A percentile compares a stretch with the other conserved stretches of the same genome.
phyloP scores from a whole-genome alignment of 257 asterid species.

The Ajuga chamaepitys region DNA sequence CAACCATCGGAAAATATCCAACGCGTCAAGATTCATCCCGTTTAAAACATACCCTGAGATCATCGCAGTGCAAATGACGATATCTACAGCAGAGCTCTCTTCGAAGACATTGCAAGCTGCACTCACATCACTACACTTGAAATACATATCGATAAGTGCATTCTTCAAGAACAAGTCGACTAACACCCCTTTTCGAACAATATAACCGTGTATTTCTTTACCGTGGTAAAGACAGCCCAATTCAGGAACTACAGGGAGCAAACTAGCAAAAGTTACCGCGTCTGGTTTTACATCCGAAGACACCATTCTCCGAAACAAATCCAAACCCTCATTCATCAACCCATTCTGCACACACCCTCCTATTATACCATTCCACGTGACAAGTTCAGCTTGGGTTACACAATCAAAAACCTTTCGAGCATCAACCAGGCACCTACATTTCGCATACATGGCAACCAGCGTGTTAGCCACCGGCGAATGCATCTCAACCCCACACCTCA shows the following conservation, averaged over 20 bases:
- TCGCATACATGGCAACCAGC: slow-evolving; percentile 63
- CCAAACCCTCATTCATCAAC: slow-evolving; percentile 43
- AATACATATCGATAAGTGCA: slow-evolving; percentile 74
- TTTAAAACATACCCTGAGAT: slow-evolving; percentile 74
- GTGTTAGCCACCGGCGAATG: slow-evolving; percentile 63
- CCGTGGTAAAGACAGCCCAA: slow-evolving; percentile 33
- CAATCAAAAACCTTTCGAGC: slow-evolving; percentile 58
- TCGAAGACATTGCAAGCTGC: slow-evolving; percentile 53
- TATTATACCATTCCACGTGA: slow-evolving; percentile 81
- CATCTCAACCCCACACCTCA: slow-evolving; percentile 53
- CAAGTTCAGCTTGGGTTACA: slow-evolving; percentile 25
- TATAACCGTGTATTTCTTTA: slow-evolving; percentile 66
- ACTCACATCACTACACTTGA: slow-evolving; percentile 61
- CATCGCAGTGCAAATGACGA: slow-evolving; percentile 76
- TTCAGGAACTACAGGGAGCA: slow-evolving; percentile 62
- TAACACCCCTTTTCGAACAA: slow-evolving; percentile 43
- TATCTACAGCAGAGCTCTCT: slow-evolving; percentile 41
- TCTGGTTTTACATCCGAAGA: slow-evolving; percentile 48
- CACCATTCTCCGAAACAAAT: slow-evolving; percentile 47
- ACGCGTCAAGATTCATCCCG: slow-evolving; percentile 62
- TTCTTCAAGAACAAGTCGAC: slow-evolving; percentile 74
- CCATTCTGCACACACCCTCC: slow-evolving; percentile 84
- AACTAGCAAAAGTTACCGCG: slow-evolving; percentile 68
- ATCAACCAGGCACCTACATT: slow-evolving; percentile 39
- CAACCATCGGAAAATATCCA: slow-evolving; percentile 48